A percentile compares a stretch with the other conserved stretches of the same genome.
Evolutionary conservation across 805 yeast genomes (phyloP).

Genomic region (Candida corydali): DNA sequence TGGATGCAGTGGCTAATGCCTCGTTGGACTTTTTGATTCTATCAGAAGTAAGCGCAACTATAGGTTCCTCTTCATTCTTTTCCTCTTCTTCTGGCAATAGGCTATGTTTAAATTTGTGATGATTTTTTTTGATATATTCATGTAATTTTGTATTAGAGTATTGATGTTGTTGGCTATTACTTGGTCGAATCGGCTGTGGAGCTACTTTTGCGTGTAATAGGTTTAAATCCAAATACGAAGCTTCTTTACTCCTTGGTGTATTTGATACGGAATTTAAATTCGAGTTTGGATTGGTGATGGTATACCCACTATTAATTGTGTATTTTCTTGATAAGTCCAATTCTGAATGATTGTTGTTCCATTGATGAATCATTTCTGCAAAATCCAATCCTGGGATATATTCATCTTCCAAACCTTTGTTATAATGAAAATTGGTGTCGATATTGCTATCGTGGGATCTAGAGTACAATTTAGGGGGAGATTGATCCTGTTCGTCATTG

Average conservation of each 20-base stretch:
- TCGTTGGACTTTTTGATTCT: conserved; percentile 1
- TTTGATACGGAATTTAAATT: conserved; percentile 15
- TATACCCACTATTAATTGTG: not conserved
- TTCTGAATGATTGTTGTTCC: conserved; percentile 31
- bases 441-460: conserved; percentile 24
- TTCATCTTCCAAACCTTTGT: conserved; percentile 65
- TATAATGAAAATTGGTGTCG: conserved; percentile 10
- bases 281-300: conserved; percentile 9
- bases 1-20: too few relatives aligned
- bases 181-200: conserved; percentile 35
- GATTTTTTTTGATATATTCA: conserved; percentile 19
- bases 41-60: conserved; percentile 6
- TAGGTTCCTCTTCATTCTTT: conserved; percentile 1
- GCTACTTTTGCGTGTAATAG: conserved; percentile 41
- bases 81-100: not conserved
- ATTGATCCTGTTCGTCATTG: not conserved
- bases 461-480: conserved; percentile 22
- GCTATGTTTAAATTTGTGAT: too few relatives aligned
- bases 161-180: conserved; percentile 7
- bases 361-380: conserved; percentile 40
- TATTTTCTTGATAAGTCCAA: not conserved
- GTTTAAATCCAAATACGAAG: conserved; percentile 38
- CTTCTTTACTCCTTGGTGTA: conserved; percentile 30
- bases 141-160: conserved; percentile 18
- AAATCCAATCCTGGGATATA: conserved; percentile 72